Evolutionary conservation across 2,329 filamentous ascomycete genomes (phyloP), one percentile per base, ranked within the genome.

Genomic region (Didymella pomorum): DNA sequence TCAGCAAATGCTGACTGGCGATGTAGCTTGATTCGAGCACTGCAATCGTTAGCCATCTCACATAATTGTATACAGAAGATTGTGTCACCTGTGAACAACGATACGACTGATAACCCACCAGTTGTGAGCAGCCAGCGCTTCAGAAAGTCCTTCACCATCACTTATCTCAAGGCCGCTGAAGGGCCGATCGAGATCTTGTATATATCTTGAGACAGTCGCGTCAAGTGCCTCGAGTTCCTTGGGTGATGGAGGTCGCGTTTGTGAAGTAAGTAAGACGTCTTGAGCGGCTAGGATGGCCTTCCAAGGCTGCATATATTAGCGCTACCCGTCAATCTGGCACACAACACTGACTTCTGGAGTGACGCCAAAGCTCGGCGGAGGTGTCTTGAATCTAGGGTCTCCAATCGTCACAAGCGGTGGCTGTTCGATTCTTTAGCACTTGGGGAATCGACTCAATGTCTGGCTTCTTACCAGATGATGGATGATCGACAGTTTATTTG

Each of bases 61-160:
- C 5, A 9, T 8, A 3, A 0, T 0, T 16, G 11, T 18, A 16
- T 12, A 16, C 4, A 21, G 9, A 1, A 37, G 23, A 3, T 20
- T 16, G 21, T 4, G n/a, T 35, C 16, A 59, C 56, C 56, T 55
- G 23, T 59, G 51, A 2, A 55, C 56, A 8, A 59, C 51, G 9
- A 59, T 59, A 3, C 56, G 45, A 33, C 45, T 42, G n/a, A 55
- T 23, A 4, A 41, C 50, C 56, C 56, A 59, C 56, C 56, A 55
- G 21, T 42, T 45, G 33, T 54, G 51, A 42, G 25, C 33, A 20
- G 51, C 51, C 14, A 54, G 16, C 9, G 20, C 45, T 50, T 59
- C 56, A 16, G 41, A 14, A 10, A 54, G 11, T 7, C 25, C 45
- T 50, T 59, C 56, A 16, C 33, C 14, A 8, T 55, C 25, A 23